phyloP scores from a whole-genome alignment of 2,329 filamentous ascomycete species.

The Alternaria viburni region DNA sequence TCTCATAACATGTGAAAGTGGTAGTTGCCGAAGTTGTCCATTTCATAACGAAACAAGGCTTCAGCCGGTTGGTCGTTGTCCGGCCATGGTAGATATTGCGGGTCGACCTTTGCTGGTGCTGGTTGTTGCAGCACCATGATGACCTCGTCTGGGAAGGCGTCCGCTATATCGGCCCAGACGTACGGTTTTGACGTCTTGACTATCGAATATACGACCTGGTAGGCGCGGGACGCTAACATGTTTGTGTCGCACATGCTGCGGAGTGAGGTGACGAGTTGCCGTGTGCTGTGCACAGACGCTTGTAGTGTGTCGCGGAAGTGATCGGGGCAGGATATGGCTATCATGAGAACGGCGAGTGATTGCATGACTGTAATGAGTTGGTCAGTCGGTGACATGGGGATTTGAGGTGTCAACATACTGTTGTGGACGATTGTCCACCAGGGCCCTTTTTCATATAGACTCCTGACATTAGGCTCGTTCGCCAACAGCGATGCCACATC shows the following conservation, averaged over 20 bases:
- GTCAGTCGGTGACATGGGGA: background rate
- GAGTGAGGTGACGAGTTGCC: slow-evolving; percentile 30
- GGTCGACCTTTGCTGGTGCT: background rate
- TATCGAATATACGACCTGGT: slow-evolving; percentile 10
- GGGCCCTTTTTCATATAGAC: slow-evolving; percentile 29
- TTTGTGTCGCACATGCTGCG: slow-evolving; percentile 30
- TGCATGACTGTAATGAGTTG: slow-evolving; percentile 37
- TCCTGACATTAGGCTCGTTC: slow-evolving; percentile 15
- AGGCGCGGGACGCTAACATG: slow-evolving; percentile 32
- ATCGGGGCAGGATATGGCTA: slow-evolving; percentile 36
- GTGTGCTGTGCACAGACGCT: background rate
- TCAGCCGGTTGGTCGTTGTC: background rate
- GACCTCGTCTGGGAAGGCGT: slow-evolving; percentile 4
- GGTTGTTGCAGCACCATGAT: background rate
- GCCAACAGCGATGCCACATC: slow-evolving; percentile 38
- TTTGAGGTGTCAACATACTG: background rate
- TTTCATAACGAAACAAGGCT: slow-evolving; percentile 1
- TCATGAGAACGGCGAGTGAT: slow-evolving; percentile 43
- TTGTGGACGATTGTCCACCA: slow-evolving; percentile 48
- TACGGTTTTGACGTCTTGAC: slow-evolving; percentile 6
- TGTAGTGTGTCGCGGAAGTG: background rate
- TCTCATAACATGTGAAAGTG: background rate
- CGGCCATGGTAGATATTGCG: slow-evolving; percentile 5
- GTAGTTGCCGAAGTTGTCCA: background rate
- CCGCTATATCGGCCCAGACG: slow-evolving; percentile 8